These are phyloP conservation scores for Monosporascus sp. DNA, from an alignment of 2,329 filamentous ascomycete species.

Conservation along the genomic window DNA sequence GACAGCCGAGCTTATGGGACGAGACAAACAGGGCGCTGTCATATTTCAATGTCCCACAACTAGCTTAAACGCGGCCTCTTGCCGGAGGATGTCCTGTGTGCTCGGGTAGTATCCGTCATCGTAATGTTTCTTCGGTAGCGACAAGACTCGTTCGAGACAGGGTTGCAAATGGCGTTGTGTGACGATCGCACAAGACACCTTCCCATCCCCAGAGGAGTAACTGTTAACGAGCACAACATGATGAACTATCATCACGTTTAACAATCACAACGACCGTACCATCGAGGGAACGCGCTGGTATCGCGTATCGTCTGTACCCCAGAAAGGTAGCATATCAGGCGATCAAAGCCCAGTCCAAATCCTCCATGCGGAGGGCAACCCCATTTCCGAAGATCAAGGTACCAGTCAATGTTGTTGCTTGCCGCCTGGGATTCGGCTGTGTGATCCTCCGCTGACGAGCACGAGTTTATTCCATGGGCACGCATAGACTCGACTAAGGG, in stretches of 20 bases:
- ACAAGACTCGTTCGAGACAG: conserved; percentile 11
- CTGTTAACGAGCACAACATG: conserved; percentile 33
- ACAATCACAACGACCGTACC: conserved; percentile 58
- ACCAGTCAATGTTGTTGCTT: conserved; percentile 64
- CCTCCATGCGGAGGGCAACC: conserved; percentile 90
- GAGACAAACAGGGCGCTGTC: neutral
- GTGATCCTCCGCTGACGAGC: conserved; percentile 14
- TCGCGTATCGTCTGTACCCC: conserved; percentile 81
- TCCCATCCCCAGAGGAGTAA: conserved; percentile 33
- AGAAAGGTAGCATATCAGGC: conserved; percentile 75
- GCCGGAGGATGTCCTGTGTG: neutral
- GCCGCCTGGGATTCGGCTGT: conserved; percentile 20
- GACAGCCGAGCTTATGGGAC: neutral
- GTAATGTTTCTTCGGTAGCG: conserved; percentile 15
- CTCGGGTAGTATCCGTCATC: conserved; percentile 11
- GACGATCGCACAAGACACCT: conserved; percentile 24
- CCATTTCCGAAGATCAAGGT: conserved; percentile 80
- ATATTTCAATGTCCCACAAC: neutral
- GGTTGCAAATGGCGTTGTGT: conserved; percentile 16
- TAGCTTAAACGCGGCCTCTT: neutral
- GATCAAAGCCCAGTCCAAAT: conserved; percentile 86
- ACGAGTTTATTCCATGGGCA: conserved; percentile 54
- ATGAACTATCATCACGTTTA: conserved; percentile 23
- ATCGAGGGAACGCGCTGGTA: conserved; percentile 80
- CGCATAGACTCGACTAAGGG: conserved; percentile 67